Conservation (phyloP, 805 yeast species). For the Yarrowia phangngaensis region DNA sequence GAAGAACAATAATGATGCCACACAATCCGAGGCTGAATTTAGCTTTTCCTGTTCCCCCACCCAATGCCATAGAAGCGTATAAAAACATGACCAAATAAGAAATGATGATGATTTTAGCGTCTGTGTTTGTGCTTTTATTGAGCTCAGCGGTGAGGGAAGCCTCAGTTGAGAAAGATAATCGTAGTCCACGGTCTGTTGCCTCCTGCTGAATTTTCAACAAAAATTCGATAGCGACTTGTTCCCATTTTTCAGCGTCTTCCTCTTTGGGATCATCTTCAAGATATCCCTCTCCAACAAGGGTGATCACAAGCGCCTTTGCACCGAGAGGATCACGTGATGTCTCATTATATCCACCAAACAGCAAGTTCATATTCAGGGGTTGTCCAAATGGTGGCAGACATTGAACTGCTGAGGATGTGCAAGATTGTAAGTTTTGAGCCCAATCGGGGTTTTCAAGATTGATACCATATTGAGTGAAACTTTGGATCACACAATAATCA, state of each 20-base stretch:
- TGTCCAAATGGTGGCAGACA: slow-evolving; percentile 90
- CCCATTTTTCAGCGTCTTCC: slow-evolving; percentile 61
- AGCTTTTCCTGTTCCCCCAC: slow-evolving; percentile 51
- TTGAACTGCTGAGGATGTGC: slow-evolving; percentile 78
- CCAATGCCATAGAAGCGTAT: slow-evolving; percentile 79
- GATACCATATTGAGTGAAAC: slow-evolving; percentile 73
- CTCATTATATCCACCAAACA: slow-evolving; percentile 57
- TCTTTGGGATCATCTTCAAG: slow-evolving; percentile 44
- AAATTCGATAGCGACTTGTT: slow-evolving; percentile 57
- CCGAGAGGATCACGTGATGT: slow-evolving; percentile 45
- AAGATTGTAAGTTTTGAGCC: slow-evolving; percentile 51
- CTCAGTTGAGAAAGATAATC: slow-evolving; percentile 74
- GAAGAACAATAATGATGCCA: slow-evolving; percentile 77
- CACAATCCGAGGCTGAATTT: slow-evolving; percentile 72
- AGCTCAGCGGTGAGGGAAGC: slow-evolving; percentile 80
- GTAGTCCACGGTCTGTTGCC: slow-evolving; percentile 51
- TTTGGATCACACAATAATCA: slow-evolving; percentile 77
- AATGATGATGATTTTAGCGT: slow-evolving; percentile 59
- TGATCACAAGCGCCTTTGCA: slow-evolving; percentile 71
- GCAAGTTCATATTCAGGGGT: slow-evolving; percentile 67
- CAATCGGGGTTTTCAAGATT: slow-evolving; percentile 53
- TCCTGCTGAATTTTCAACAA: slow-evolving; percentile 46
- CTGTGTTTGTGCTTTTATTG: slow-evolving; percentile 76
- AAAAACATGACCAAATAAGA: slow-evolving; percentile 85
- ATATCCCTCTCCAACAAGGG: slow-evolving; percentile 61